Evolutionary conservation across 2,329 filamentous ascomycete species (phyloP).

Genomic region (Cladosporium sp.): DNA sequence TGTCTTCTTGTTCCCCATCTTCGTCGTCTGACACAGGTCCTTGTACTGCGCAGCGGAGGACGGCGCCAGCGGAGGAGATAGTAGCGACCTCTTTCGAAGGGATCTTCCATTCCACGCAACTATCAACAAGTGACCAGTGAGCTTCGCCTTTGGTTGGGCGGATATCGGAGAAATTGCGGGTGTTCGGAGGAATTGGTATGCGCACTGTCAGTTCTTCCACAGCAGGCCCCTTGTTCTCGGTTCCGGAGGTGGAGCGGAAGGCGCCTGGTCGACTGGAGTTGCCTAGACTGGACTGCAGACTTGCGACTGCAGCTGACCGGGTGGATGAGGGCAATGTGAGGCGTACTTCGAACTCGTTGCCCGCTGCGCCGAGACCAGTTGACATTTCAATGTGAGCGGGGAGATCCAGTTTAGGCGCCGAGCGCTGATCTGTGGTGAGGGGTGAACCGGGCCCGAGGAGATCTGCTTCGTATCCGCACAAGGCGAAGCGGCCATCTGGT

Average conservation of each 20-base stretch:
- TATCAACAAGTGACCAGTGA: conserved; percentile 67
- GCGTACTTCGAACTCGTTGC: conserved; percentile 83
- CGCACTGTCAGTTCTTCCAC: conserved; percentile 73
- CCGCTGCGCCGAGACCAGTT: conserved; percentile 66
- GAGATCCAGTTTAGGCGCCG: conserved; percentile 62
- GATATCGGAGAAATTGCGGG: conserved; percentile 78
- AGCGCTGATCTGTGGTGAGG: conserved; percentile 18
- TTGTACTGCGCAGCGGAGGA: conserved; percentile 73
- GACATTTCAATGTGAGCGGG: conserved; percentile 77
- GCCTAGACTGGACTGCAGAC: conserved; percentile 25
- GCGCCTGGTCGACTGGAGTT: conserved; percentile 14
- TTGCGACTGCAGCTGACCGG: conserved; percentile 23
- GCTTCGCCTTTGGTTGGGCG: conserved; percentile 77
- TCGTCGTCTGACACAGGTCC: conserved; percentile 50
- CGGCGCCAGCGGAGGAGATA: conserved; percentile 38
- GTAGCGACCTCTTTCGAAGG: conserved; percentile 64
- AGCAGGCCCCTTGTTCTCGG: conserved; percentile 29
- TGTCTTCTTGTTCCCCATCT: conserved; percentile 34
- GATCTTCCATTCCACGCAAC: conserved; percentile 74
- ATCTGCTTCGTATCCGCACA: conserved; percentile 92
- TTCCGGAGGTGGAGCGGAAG: conserved; percentile 18
- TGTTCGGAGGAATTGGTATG: conserved; percentile 69
- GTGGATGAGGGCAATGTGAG: conserved; percentile 34
- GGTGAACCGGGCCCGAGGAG: conserved; percentile 62
- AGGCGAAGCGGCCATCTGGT: conserved; percentile 86